Percentiles rank a stretch among this genome's conserved stretches.
Evolutionary conservation across 2,329 filamentous ascomycete species (phyloP).

Genomic region (Penicillium sclerotiorum): DNA sequence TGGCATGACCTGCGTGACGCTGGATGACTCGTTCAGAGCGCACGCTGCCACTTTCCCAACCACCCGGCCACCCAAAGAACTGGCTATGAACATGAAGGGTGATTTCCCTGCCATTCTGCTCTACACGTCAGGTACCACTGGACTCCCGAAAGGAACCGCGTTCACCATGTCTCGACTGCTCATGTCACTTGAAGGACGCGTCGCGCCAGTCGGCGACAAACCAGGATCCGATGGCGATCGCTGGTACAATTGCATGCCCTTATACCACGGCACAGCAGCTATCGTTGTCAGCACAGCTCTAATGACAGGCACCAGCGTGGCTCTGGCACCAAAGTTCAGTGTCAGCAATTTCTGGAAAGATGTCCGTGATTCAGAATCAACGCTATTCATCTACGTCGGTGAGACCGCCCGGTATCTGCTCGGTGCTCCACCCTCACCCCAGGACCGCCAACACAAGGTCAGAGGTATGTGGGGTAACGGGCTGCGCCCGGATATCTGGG

Average conservation of each 20-base stretch:
- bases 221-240: constrained; percentile 51
- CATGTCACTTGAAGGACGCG: constrained; percentile 38
- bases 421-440: constrained; percentile 58
- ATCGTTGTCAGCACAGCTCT: constrained; percentile 61
- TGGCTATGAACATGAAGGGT: constrained; percentile 55
- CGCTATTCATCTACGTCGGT: constrained; percentile 75
- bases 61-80: constrained; percentile 57
- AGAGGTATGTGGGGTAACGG: constrained; percentile 54
- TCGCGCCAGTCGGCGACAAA: constrained; percentile 32
- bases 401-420: constrained; percentile 76
- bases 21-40: constrained; percentile 54
- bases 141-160: constrained; percentile 70
- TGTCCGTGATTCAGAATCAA: constrained; percentile 67
- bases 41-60: constrained; percentile 53
- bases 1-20: constrained; percentile 59
- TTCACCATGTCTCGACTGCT: constrained; percentile 58
- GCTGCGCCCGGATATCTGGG: constrained; percentile 53
- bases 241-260: constrained; percentile 76
- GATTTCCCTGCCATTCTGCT: constrained; percentile 65
- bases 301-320: constrained; percentile 50
- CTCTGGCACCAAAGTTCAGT: constrained; percentile 59
- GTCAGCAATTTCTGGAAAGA: constrained; percentile 72
- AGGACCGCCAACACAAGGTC: constrained; percentile 50
- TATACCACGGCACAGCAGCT: constrained; percentile 75
- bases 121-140: constrained; percentile 77